Evolutionary conservation across 1,284 basidiomycete species (phyloP), one percentile per base, ranked within the genome.

Genomic region (Gymnopus androsaceus): DNA sequence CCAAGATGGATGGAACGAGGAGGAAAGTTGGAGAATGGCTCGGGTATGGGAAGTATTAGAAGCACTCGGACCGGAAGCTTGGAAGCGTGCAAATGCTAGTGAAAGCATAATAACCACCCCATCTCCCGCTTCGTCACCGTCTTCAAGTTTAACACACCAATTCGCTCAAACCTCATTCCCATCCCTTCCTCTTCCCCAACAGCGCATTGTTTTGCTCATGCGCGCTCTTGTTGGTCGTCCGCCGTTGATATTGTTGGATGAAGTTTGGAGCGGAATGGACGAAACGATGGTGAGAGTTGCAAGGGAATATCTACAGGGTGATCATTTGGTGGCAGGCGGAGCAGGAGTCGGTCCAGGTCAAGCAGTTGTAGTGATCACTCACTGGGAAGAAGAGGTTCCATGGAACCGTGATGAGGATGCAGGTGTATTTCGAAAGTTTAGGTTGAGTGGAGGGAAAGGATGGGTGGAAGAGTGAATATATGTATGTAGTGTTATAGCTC

Each of bases 181-280:
- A 0, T 77, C 79, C 33, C 76, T 93, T 5, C 76, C 85, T 0
- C 77, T 83, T 0, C 87, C 87, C 0, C 88, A 90, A 67, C 94
- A 95, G 71, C 81, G 85, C 36, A 71, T 95, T 31, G 83, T 92
- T 12, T 73, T 97, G 28, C 78, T 97, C 47, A 85, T 95, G 78
- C 83, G 95, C 11, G 92, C 94, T 15, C 74, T 96, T 28, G 92
- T 95, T 0, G 80, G 78, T 45, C 76, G 69, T 37, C 83, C 91
- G 1, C 80, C 79, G 41, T 65, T 98, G 34, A 75, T 97, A 9
- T 76, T 97, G 11, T 73, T 97, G 34, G 95, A 98, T 66, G 95
- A 98, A 68, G 90, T 88, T 11, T 94, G 92, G 81, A 85, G 90
- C 28, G 94, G 94, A 28, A 94, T 97, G 90, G 89, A 92, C 64